Evolutionary conservation across 345 rosid genomes (phyloP), one percentile per base, ranked within the genome.

Genomic region (Mangifera indica): DNA sequence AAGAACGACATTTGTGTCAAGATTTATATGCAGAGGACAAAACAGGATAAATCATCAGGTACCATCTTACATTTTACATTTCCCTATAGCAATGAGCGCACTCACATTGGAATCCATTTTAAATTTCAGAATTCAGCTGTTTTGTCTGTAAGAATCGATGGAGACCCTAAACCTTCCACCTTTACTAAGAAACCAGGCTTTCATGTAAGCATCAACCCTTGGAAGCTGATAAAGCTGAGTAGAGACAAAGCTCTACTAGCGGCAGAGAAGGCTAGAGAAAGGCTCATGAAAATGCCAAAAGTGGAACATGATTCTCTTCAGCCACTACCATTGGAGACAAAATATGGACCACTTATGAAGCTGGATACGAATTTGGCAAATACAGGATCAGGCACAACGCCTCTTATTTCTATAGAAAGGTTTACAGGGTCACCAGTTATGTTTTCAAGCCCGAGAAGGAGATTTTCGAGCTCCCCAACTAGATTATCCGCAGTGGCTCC

Each of bases 211-310:
- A 92, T 92, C 72, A 80, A 92, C 63, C 99, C 99, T 2, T 92
- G 98, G 99, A 88, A 85, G 56, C 85, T 92, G 75, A 84, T 92
- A 48, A 87, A 81, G 32, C 49, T 92, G 63, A 95, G 98, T 82
- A 87, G 87, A 75, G 97, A 95, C 72, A 92, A 88, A 81, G 96
- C 97, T 76, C 72, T 92, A 67, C 78, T 82, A 69, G 98, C 97
- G 55, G 99, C 99, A 22, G 99, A 95, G 74, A 95, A 81, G 81
- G 97, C 99, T 57, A 88, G 79, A 74, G 98, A 87, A 78, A 85
- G 89, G 83, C 86, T 91, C 26, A 67, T 81, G 85, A 91, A 82
- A 26, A 95, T 81, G 49, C 77, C 84, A 21, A 44, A 64, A 0
- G 77, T 29, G 22, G 80, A 87, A 70, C 74, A 75, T 60, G 87